Evolutionary conservation across 2,329 filamentous ascomycete genomes (phyloP), one percentile per base, ranked within the genome.

Genomic region (Pseudonectria foliicola): DNA sequence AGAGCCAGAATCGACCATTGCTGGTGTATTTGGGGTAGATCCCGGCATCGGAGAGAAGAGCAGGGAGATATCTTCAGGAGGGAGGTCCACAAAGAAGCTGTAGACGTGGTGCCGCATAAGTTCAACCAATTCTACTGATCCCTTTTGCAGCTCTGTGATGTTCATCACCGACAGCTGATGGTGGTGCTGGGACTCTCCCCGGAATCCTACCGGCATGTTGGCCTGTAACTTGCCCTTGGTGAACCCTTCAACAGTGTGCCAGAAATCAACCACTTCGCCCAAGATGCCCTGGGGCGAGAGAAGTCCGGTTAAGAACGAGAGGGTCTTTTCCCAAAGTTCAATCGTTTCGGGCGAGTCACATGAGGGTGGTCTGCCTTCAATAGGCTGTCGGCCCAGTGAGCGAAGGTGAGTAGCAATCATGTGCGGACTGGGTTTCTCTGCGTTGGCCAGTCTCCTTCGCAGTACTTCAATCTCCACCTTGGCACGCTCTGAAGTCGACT

Each of bases 401-500:
- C 84, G 79, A 29, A 98, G 67, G 56, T 95, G 84, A 1, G 78
- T 75, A 27, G 87, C 86, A 24, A 89, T 73, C 2, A 72, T 66
- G 40, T 81, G 77, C 13, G 80, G 66, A 10, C 73, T 75, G 2
- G 87, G 86, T 48, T 82, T 83, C 25, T 88, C 82, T 13, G 67
- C 73, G 45, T 75, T 80, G 8, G 85, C 85, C 24, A 98, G 71
- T 41, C 85, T 78, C 39, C 93, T 77, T 33, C 92, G 78, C 31
- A 94, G 66, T 15, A 96, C 83, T 59, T 98, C 92, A 45, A 96
- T 88, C 60, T 98, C 90, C 13, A 94, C 78, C 56, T 84, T 85
- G 34, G 84, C 82, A n/a, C 88, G 79, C 44, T 96, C 88, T 34
- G 87, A 86, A 11, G 81, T 83, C 1, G 75, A 70, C 27, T 78